Evolutionary conservation across 1,139 yeast genomes (phyloP).

Genomic region (Blastobotrys illinoisensis): DNA sequence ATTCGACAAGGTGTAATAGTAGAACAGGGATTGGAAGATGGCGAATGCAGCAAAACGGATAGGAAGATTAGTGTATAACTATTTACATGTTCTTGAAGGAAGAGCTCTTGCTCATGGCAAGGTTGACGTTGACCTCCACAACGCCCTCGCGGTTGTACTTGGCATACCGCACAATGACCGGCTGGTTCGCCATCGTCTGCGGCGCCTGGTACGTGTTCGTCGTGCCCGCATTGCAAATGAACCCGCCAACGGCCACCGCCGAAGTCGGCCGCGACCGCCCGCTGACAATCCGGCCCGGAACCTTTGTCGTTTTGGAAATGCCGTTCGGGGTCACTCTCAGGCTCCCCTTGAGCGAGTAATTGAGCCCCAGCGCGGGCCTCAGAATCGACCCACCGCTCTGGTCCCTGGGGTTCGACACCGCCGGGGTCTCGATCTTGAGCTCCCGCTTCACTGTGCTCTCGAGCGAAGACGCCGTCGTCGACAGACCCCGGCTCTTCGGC

Average conservation of each 20-base stretch:
- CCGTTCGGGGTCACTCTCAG: conserved; percentile 74
- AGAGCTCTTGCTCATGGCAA: not conserved
- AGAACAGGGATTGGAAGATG: too few species aligned
- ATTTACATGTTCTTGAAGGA: not conserved
- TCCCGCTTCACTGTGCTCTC: not conserved
- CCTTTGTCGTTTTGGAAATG: conserved; percentile 49
- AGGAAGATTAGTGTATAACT: not conserved
- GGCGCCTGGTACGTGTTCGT: not conserved
- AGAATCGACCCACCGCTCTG: not conserved
- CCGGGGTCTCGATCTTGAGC: not conserved
- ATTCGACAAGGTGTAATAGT: too few species aligned
- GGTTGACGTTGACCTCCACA: not conserved
- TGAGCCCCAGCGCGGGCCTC: conserved; percentile 12
- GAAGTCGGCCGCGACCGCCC: conserved; percentile 31
- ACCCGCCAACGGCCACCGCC: conserved; percentile 73
- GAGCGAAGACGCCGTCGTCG: not conserved
- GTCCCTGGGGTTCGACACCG: not conserved
- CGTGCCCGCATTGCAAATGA: conserved; percentile 33
- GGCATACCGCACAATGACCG: not conserved
- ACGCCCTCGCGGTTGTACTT: not conserved
- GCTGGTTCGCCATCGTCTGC: not conserved
- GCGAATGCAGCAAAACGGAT: too few species aligned
- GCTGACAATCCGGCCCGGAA: conserved; percentile 63
- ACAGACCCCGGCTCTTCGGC: not conserved
- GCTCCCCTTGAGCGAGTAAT: conserved; percentile 64